A percentile compares a stretch with the other conserved stretches of the same genome.
Conservation (phyloP, 306 rosid species). For the Luffa aegyptiaca region DNA sequence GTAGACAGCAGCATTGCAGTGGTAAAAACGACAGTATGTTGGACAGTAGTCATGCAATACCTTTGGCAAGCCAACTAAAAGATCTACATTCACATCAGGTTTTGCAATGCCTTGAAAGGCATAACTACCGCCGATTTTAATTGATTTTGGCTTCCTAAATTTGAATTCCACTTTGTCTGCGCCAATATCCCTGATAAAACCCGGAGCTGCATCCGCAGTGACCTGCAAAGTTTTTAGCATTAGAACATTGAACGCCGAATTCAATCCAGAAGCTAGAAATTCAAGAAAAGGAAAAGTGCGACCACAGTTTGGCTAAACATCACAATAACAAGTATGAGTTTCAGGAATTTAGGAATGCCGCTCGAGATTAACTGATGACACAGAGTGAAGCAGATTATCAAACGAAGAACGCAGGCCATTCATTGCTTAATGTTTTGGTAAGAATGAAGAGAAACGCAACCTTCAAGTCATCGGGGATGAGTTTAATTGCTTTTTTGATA, state of each 20-base stretch:
- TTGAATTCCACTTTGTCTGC: slow-evolving; percentile 76
- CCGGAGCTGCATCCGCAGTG: slow-evolving; percentile 45
- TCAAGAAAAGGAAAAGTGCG: background rate
- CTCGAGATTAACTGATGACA: background rate
- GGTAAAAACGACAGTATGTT: background rate
- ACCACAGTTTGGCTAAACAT: background rate
- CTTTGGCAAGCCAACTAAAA: slow-evolving; percentile 69
- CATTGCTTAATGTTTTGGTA: background rate
- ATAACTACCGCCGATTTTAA: slow-evolving; percentile 66
- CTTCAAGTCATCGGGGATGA: slow-evolving; percentile 51
- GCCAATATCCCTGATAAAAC: slow-evolving; percentile 73
- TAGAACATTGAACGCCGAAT: background rate
- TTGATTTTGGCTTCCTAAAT: slow-evolving; percentile 49
- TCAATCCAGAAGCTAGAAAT: background rate
- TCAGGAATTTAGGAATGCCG: background rate
- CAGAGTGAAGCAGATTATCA: background rate
- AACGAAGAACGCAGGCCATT: background rate
- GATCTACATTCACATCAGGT: slow-evolving; percentile 58
- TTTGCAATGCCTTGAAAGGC: slow-evolving; percentile 38
- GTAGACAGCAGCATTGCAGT: background rate
- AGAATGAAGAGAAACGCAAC: slow-evolving; percentile 10
- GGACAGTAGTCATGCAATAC: slow-evolving; percentile 18
- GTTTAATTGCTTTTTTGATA: slow-evolving; percentile 35
- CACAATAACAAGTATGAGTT: background rate
- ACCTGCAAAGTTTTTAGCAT: slow-evolving; percentile 26